A percentile compares a stretch with the other conserved stretches of the same genome.
phyloP scores from a whole-genome alignment of 1,284 basidiomycete genomes.

The Rhodotorula sp. region DNA sequence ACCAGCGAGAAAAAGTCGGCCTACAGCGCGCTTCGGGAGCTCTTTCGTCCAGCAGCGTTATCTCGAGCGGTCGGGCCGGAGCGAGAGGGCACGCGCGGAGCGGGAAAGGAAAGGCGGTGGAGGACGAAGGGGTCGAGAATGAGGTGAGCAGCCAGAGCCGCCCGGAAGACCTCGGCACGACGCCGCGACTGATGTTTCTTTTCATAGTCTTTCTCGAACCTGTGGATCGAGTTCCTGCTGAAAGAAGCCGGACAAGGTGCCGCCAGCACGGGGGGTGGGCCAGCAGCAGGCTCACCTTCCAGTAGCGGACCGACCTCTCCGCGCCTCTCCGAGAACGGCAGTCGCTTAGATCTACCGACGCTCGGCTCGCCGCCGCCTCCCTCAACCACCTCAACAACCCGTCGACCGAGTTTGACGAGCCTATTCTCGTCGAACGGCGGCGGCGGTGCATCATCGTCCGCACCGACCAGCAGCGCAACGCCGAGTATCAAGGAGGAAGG shows the following conservation, averaged over 20 bases:
- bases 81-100: constrained; percentile 38
- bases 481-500: constrained; percentile 29
- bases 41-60: constrained; percentile 40
- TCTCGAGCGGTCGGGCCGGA: constrained; percentile 30
- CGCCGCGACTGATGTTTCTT: neutral
- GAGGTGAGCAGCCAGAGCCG: constrained; percentile 51
- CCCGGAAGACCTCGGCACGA: neutral
- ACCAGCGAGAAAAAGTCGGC: constrained; percentile 86
- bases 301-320: neutral
- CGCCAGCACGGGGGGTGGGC: neutral
- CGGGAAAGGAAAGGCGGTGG: constrained; percentile 50
- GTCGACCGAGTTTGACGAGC: constrained; percentile 28
- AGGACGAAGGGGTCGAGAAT: constrained; percentile 62
- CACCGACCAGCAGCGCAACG: constrained; percentile 20
- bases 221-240: constrained; percentile 93
- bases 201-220: constrained; percentile 81
- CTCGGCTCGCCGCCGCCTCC: constrained; percentile 24
- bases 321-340: neutral
- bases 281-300: neutral
- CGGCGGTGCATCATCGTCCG: constrained; percentile 8
- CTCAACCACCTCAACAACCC: constrained; percentile 4
- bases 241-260: constrained; percentile 51
- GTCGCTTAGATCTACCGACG: constrained; percentile 25
- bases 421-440: constrained; percentile 21
- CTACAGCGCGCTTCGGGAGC: constrained; percentile 60